Conservation (phyloP, 2,329 filamentous ascomycete species). For the Fusarium sp. region DNA sequence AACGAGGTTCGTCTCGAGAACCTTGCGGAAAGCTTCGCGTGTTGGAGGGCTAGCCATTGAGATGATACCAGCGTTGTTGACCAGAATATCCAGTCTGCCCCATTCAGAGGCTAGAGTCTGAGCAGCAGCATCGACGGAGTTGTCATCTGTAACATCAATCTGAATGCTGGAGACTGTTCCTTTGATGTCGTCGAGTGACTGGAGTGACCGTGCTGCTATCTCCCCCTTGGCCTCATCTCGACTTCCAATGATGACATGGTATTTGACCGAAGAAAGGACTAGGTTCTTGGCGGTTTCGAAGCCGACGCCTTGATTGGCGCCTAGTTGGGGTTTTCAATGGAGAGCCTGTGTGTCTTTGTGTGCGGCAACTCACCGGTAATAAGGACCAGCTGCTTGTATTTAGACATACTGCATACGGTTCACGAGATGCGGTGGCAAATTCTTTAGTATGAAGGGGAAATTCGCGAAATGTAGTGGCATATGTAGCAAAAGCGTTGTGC, state of each 20-base stretch:
- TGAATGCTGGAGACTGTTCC: slow-evolving; percentile 10
- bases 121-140: slow-evolving; percentile 1
- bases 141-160: slow-evolving; percentile 2
- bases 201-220: neutral
- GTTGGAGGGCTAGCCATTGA: neutral
- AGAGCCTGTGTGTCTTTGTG: no score
- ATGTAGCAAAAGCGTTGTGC: neutral
- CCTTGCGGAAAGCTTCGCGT: neutral
- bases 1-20: slow-evolving; percentile 11
- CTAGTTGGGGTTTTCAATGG: neutral
- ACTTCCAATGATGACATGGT: slow-evolving; percentile 16
- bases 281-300: slow-evolving; percentile 20
- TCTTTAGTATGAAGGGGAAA: no score
- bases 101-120: neutral
- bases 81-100: slow-evolving; percentile 8
- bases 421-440: fast-evolving
- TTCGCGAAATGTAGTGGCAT: neutral
- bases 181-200: neutral
- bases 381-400: slow-evolving; percentile 8
- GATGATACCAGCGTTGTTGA: slow-evolving; percentile 8
- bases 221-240: slow-evolving; percentile 9
- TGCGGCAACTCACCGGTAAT: slow-evolving; percentile 10
- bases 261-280: neutral
- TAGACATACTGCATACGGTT: neutral
- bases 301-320: slow-evolving; percentile 22